Percentiles rank a stretch among this genome's conserved stretches.
Evolutionary conservation across 139 green algal species (phyloP).

Genomic region (Volvox africanus): DNA sequence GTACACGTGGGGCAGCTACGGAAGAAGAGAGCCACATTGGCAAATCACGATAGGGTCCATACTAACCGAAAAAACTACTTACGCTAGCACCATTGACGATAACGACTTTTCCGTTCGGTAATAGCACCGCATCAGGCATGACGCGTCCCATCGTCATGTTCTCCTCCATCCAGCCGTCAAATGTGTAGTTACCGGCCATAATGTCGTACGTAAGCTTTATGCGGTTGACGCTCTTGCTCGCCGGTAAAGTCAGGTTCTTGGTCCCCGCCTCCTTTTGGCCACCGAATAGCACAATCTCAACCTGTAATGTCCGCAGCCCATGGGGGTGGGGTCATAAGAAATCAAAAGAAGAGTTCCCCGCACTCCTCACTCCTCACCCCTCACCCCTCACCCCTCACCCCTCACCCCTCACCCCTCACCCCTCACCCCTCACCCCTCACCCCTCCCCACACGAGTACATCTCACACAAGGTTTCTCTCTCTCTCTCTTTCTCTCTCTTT

Average conservation of each 20-base stretch:
- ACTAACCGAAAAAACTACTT: not conserved
- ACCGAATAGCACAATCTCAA: conserved; percentile 60
- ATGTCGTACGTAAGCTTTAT: not conserved
- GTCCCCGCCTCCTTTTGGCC: conserved; percentile 19
- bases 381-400: too few species aligned
- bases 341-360: too few species aligned
- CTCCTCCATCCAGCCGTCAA: conserved; percentile 36
- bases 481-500: too few species aligned
- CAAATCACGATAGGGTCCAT: too few species aligned
- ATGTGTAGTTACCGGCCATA: conserved; percentile 13
- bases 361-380: too few species aligned
- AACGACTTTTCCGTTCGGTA: conserved; percentile 54
- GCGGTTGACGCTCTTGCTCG: conserved; percentile 18
- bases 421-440: too few species aligned
- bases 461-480: too few species aligned
- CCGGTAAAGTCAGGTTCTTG: conserved; percentile 7
- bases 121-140: conserved; percentile 46
- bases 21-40: too few species aligned
- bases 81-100: conserved; percentile 52
- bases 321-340: not conserved
- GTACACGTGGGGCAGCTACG: too few species aligned
- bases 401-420: too few species aligned
- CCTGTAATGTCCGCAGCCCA: not conserved
- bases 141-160: conserved; percentile 29
- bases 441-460: too few species aligned